Evolutionary conservation across 1,284 basidiomycete species (phyloP).

Genomic region (Ceratobasidium theobromae): DNA sequence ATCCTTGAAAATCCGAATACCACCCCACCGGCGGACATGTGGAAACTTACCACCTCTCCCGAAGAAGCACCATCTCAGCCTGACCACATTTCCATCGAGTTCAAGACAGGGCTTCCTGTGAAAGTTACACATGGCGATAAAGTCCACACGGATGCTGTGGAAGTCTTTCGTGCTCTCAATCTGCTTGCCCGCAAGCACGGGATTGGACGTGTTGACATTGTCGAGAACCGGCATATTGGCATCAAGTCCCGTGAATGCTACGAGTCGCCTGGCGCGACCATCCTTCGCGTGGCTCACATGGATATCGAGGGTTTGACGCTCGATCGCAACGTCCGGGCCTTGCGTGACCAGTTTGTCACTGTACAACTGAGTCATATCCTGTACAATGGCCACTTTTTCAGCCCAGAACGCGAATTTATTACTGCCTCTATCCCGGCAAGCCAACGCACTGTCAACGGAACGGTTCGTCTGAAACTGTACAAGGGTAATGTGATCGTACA

Average conservation of each 20-base stretch:
- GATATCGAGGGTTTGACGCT: conserved; percentile 97
- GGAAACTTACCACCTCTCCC: conserved; percentile 91
- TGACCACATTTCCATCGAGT: conserved; percentile 83
- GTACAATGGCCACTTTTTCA: conserved; percentile 98
- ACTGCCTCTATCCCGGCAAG: conserved; percentile 86
- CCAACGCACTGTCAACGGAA: conserved; percentile 95
- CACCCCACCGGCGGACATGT: conserved; percentile 98
- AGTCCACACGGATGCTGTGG: conserved; percentile 82
- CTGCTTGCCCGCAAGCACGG: conserved; percentile 92
- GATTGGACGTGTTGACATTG: conserved; percentile 96
- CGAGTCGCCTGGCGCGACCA: conserved; percentile 95
- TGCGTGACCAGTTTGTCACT: conserved; percentile 95
- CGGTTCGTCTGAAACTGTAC: conserved; percentile 88
- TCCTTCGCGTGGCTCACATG: conserved; percentile 92
- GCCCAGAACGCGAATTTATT: conserved; percentile 95
- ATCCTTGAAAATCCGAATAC: conserved; percentile 97
- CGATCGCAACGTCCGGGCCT: conserved; percentile 93
- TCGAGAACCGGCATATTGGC: conserved; percentile 99
- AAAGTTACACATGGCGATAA: conserved; percentile 64
- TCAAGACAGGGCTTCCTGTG: conserved; percentile 81
- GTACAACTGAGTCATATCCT: conserved; percentile 87
- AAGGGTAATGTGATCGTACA: conserved; percentile 96
- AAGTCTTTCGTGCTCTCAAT: conserved; percentile 93
- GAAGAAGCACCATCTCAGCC: conserved; percentile 80
- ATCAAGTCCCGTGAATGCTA: conserved; percentile 99